A percentile compares a stretch with the other conserved stretches of the same genome.
Conservation (phyloP, 192 early-diverging fungal genomes). For the Entomortierella beljakovae region DNA sequence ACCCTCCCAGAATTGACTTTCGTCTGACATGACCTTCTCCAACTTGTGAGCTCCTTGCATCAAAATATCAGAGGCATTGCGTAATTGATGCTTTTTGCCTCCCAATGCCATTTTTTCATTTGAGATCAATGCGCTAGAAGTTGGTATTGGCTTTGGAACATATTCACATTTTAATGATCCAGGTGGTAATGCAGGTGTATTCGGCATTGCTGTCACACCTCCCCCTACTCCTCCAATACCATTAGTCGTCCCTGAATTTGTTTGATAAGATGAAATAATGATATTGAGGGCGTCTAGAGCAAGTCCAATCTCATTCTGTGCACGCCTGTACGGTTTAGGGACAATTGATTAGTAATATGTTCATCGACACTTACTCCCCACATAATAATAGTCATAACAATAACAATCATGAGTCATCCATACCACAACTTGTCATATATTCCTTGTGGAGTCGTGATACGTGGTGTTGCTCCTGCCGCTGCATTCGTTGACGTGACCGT, state of each 20-base stretch:
- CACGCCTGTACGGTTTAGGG: slow-evolving; percentile 25
- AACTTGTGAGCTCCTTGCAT: slow-evolving; percentile 43
- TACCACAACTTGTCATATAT: slow-evolving; percentile 48
- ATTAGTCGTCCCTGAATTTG: background rate
- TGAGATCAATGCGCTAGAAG: slow-evolving; percentile 11
- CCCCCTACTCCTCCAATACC: background rate
- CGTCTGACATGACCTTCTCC: slow-evolving; percentile 40
- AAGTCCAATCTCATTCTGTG: slow-evolving; percentile 48
- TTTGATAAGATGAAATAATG: slow-evolving; percentile 42
- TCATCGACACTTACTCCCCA: no score
- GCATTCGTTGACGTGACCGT: background rate
- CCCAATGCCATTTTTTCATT: slow-evolving; percentile 44
- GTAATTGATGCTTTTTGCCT: slow-evolving; percentile 42
- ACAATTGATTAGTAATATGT: background rate
- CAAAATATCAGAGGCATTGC: slow-evolving; percentile 37
- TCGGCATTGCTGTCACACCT: slow-evolving; percentile 2
- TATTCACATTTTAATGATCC: slow-evolving; percentile 48
- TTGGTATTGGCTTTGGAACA: slow-evolving; percentile 8
- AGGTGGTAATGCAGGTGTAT: slow-evolving; percentile 23
- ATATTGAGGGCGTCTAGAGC: slow-evolving; percentile 49
- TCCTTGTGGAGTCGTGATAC: slow-evolving; percentile 34
- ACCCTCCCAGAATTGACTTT: slow-evolving; percentile 47
- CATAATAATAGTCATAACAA: no score
- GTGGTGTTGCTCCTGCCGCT: slow-evolving; percentile 1
- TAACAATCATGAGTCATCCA: no score